These are phyloP conservation scores for Ceratocystis huliohia DNA, from an alignment of 2,329 filamentous ascomycete species.

Conservation along the genomic window DNA sequence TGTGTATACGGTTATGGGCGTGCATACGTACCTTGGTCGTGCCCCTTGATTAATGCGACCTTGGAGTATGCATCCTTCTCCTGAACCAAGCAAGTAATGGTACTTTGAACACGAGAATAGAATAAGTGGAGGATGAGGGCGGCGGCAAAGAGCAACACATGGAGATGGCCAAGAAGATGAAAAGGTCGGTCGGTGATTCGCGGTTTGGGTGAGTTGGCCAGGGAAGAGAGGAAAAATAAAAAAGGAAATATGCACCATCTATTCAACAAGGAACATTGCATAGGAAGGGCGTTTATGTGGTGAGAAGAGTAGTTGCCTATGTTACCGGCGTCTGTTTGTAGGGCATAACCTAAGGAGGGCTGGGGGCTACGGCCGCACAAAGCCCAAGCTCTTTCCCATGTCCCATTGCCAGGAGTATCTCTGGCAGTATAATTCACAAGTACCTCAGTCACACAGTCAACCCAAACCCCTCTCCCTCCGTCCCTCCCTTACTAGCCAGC, in stretches of 20 bases:
- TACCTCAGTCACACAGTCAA: too few relatives aligned
- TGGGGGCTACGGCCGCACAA: neutral
- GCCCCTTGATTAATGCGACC: conserved; percentile 1
- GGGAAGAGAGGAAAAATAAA: neutral
- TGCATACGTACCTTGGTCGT: conserved; percentile 1
- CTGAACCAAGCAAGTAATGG: conserved; percentile 3
- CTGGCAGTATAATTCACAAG: neutral
- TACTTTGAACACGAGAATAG: conserved; percentile 4
- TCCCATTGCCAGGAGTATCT: neutral
- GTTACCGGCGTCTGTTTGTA: neutral
- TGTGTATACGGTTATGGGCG: neutral
- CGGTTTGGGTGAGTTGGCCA: neutral
- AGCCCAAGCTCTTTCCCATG: too few relatives aligned
- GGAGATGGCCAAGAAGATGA: neutral
- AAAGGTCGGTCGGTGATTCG: neutral
- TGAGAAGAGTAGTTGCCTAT: neutral
- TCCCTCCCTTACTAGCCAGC: too few relatives aligned
- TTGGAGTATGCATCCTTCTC: conserved; percentile 1
- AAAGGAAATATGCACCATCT: neutral
- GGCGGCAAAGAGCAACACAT: neutral
- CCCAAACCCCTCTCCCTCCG: too few relatives aligned
- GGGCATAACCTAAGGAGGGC: neutral
- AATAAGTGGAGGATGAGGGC: neutral
- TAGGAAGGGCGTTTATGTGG: neutral
- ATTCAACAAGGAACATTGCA: neutral